Evolutionary conservation across 345 rosid genomes (phyloP).

Genomic region (Boechera stricta): DNA sequence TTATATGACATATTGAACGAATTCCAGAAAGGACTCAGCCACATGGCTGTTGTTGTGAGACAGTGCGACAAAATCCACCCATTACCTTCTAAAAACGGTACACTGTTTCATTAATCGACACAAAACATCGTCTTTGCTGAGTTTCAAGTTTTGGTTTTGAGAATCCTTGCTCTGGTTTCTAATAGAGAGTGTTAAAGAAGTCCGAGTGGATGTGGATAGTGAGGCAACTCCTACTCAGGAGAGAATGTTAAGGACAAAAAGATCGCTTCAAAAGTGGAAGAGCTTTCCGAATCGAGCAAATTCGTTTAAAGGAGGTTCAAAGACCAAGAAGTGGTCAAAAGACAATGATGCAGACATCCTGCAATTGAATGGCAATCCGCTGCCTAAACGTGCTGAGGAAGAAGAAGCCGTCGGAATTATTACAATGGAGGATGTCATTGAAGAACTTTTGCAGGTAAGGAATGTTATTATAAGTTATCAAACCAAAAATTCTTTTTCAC

Average conservation of each 20-base stretch:
- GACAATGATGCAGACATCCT: conserved; percentile 72
- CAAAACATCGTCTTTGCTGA: neutral
- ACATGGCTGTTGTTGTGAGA: conserved; percentile 93
- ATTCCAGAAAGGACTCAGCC: conserved; percentile 99
- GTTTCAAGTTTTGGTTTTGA: conserved; percentile 25
- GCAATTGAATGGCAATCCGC: conserved; percentile 59
- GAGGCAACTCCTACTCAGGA: conserved; percentile 55
- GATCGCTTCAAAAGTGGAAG: conserved; percentile 79
- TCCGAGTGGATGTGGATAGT: conserved; percentile 62
- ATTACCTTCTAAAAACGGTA: conserved; percentile 34
- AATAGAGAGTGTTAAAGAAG: conserved; percentile 59
- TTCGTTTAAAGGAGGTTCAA: conserved; percentile 54
- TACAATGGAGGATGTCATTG: conserved; percentile 99
- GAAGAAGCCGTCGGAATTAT: conserved; percentile 94
- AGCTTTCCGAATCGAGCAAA: conserved; percentile 67
- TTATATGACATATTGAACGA: conserved; percentile 95
- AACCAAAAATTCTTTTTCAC: neutral
- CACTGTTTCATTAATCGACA: neutral
- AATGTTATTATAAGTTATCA: neutral
- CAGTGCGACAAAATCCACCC: conserved; percentile 50
- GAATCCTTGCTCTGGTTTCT: conserved; percentile 24
- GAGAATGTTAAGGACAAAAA: conserved; percentile 60
- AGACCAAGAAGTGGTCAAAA: conserved; percentile 82
- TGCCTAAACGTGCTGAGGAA: conserved; percentile 70
- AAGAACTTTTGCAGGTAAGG: conserved; percentile 88